phyloP scores from a whole-genome alignment of 2,329 filamentous ascomycete species.

The Alternaria hordeiaustralica region DNA sequence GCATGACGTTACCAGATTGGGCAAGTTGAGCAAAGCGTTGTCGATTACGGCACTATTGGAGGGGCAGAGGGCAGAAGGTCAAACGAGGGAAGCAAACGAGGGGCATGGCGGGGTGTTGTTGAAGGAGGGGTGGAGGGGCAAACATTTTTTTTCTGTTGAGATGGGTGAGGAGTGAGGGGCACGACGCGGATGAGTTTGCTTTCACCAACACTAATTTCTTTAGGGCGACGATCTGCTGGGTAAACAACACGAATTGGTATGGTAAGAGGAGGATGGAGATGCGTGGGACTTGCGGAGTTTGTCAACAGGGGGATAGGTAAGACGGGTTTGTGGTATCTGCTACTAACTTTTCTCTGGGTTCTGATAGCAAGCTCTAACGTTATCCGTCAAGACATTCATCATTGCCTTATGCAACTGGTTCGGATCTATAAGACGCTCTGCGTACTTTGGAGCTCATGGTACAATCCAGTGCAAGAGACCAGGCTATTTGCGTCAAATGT shows the following conservation, averaged over 20 bases:
- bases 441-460: neutral
- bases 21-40: neutral
- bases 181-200: neutral
- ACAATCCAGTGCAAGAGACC: neutral
- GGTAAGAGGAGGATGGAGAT: neutral
- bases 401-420: neutral
- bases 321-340: neutral
- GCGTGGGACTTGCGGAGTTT: neutral
- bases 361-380: neutral
- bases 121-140: slow-evolving; percentile 1
- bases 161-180: neutral
- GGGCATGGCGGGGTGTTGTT: slow-evolving; percentile 1
- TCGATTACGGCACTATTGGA: slow-evolving; percentile 2
- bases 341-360: neutral
- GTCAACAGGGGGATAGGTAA: neutral
- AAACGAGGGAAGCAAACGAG: neutral
- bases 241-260: neutral
- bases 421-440: neutral
- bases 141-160: neutral
- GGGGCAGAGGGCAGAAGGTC: neutral
- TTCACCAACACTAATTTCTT: neutral
- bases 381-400: neutral
- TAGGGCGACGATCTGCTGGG: neutral
- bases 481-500: neutral
- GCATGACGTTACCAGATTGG: neutral